Base-by-base conservation (phyloP, 345 rosid genomes). In the Gossypium thurberi region DNA sequence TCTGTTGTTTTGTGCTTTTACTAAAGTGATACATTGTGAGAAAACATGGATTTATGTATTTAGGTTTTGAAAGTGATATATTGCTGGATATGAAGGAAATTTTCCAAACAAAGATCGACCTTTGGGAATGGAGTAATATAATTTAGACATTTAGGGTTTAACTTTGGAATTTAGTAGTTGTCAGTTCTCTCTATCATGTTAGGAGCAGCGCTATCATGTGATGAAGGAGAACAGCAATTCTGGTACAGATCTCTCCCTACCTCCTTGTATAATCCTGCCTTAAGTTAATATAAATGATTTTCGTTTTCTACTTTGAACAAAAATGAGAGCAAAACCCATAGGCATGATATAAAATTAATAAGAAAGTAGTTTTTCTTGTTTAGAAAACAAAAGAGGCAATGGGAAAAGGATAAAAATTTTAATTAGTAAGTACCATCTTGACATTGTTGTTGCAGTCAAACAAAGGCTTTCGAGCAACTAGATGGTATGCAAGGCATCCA, bases 371-470 rank as follows among this genome's bases (percentile, higher is more conserved):
- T 56, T 67, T 68, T 43, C 72, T 57, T 62, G 50, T 66, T 51
- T 56, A 14, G 1, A 58, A 20, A 53, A 50, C 44, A 51, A 64
- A 66, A 51, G 18, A 55, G 43, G 33, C 26, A 75, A 69, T 56
- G 25, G 53, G n/a, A 9, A 70, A 72, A 42, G 44, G 25, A 70
- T 47, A 55, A 57, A 71, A 18, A 44, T 63, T 51, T 59, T 74
- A 58, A 58, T 53, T 33, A 65, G 44, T 18, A 21, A 37, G 47
- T 92, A 94, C 98, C 99, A 95, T 95, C 81, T 92, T 95, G 78
- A 95, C 94, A 80, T 95, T 95, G 84, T 95, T 95, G 80, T 92
- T 88, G 87, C 98, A 92, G 79, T 95, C 90, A 70, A 95, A 78
- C 85, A 95, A 86, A 28, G 98, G 98, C 84, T 91, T 92, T 79